Evolutionary conservation across 495 filamentous ascomycete genomes (phyloP).

Genomic region (Aspergillus wentii): DNA sequence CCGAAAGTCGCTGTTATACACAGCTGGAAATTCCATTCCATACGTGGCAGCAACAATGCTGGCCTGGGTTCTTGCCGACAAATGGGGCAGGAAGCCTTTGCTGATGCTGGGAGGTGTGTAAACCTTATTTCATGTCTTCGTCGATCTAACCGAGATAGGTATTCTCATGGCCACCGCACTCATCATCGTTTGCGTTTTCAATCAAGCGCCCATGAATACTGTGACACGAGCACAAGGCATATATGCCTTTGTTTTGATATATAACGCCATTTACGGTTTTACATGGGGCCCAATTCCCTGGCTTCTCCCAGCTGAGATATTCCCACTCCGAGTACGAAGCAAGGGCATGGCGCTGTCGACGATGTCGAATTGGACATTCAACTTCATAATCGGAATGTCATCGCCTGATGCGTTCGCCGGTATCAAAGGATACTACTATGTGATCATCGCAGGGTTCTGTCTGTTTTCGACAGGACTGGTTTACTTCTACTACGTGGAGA

Average conservation of each 20-base stretch:
- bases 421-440: constrained; percentile 63
- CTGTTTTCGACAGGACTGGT: constrained; percentile 50
- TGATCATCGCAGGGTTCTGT: constrained; percentile 63
- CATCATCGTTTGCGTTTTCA: constrained; percentile 23
- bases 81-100: constrained; percentile 36
- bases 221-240: constrained; percentile 19
- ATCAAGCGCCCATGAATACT: constrained; percentile 12
- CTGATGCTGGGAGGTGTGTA: constrained; percentile 24
- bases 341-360: constrained; percentile 66
- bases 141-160: constrained; percentile 5
- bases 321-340: constrained; percentile 62
- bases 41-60: constrained; percentile 26
- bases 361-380: constrained; percentile 72
- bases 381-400: constrained; percentile 70
- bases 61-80: constrained; percentile 26
- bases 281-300: constrained; percentile 71
- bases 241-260: constrained; percentile 38
- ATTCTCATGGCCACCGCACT: constrained; percentile 20
- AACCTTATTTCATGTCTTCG: background rate
- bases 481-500: constrained; percentile 66
- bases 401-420: constrained; percentile 59
- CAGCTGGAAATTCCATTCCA: constrained; percentile 22
- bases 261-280: constrained; percentile 25
- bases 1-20: constrained; percentile 19
- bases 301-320: constrained; percentile 68